A percentile compares a stretch with the other conserved stretches of the same genome.
Evolutionary conservation across 768 basidiomycete species (phyloP).

Genomic region (Russula compacta): DNA sequence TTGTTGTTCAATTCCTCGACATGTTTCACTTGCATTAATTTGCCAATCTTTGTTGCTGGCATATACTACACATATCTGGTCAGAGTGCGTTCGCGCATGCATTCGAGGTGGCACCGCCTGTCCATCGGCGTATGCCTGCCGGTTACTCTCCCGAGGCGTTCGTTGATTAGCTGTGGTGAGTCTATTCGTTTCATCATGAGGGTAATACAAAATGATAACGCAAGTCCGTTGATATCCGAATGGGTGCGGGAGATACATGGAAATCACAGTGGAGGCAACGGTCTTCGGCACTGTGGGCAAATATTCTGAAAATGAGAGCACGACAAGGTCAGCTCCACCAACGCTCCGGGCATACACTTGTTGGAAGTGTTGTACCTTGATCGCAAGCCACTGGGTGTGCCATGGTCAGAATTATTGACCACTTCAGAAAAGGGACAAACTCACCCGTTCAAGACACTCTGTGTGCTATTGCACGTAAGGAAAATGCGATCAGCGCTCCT

Average conservation of each 20-base stretch:
- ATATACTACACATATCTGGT: too few relatives aligned
- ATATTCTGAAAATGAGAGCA: conserved; percentile 49
- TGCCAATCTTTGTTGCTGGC: too few relatives aligned
- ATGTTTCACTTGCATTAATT: too few relatives aligned
- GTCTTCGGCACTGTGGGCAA: conserved; percentile 84
- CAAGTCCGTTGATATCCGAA: too few relatives aligned
- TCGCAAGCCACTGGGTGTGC: conserved; percentile 53
- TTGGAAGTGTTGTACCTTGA: conserved; percentile 41
- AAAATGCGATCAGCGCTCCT: not conserved
- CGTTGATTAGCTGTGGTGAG: too few relatives aligned
- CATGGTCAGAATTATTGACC: not conserved
- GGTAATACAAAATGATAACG: too few relatives aligned
- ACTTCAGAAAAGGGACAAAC: conserved; percentile 17
- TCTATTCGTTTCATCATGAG: too few relatives aligned
- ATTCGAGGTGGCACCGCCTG: too few relatives aligned
- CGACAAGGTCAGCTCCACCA: not conserved
- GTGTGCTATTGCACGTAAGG: conserved; percentile 51
- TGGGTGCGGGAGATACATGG: not conserved
- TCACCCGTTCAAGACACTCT: conserved; percentile 71
- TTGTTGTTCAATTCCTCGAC: too few relatives aligned
- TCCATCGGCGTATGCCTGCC: too few relatives aligned
- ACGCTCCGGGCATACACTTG: not conserved
- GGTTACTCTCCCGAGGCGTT: too few relatives aligned
- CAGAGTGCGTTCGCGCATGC: too few relatives aligned
- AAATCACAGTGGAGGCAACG: conserved; percentile 64